Percentiles rank a stretch among this genome's conserved stretches.
Conservation (phyloP, 495 filamentous ascomycete genomes). For the Neurospora sp. region DNA sequence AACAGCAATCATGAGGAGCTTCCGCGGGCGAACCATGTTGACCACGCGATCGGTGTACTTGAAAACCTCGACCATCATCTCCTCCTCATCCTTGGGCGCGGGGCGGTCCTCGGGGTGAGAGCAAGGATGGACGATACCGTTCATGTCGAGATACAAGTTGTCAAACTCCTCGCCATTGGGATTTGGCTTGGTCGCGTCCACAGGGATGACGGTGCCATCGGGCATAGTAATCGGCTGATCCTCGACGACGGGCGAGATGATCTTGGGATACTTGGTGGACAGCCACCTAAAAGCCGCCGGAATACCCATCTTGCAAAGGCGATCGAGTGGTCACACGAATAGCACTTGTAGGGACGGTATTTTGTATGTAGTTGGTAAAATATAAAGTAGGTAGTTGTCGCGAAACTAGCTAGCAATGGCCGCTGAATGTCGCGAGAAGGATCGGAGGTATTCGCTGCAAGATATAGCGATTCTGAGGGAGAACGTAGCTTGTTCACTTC, state of each 20-base stretch:
- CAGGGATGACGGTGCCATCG: constrained; percentile 69
- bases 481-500: not conserved
- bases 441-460: not conserved
- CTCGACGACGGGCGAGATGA: constrained; percentile 83
- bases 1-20: constrained; percentile 94
- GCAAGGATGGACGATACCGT: constrained; percentile 98
- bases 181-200: constrained; percentile 76
- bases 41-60: constrained; percentile 95
- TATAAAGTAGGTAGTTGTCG: not conserved
- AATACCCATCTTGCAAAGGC: constrained; percentile 67
- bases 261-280: constrained; percentile 92
- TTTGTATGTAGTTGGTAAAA: not conserved
- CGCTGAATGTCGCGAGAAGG: not conserved
- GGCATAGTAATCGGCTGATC: constrained; percentile 64
- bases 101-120: constrained; percentile 93
- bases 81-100: constrained; percentile 83
- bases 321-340: not conserved
- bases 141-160: constrained; percentile 98
- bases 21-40: constrained; percentile 94
- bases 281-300: constrained; percentile 91
- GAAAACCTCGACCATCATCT: constrained; percentile 99
- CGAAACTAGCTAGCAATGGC: not conserved
- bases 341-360: not conserved
- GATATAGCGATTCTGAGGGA: not conserved
- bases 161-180: constrained; percentile 97